phyloP scores from a whole-genome alignment of 495 filamentous ascomycete species.

The Lasiosphaeria ovina region DNA sequence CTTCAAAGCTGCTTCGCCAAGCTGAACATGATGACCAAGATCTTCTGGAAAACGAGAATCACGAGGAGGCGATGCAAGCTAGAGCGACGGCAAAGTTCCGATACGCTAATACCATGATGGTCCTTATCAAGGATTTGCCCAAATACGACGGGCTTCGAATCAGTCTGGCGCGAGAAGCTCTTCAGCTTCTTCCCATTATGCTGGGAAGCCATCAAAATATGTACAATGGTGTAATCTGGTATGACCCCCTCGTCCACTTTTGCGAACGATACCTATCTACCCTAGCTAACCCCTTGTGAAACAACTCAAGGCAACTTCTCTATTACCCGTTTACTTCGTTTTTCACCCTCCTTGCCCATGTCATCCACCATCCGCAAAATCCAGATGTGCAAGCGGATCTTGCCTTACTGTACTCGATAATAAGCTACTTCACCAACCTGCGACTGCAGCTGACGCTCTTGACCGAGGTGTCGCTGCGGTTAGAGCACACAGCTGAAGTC shows the following conservation, averaged over 20 bases:
- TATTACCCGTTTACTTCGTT: neutral
- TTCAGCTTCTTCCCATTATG: neutral
- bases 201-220: neutral
- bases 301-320: neutral
- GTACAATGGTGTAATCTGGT: conserved; percentile 1
- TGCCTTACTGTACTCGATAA: neutral
- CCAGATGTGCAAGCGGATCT: neutral
- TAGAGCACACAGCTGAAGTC: neutral
- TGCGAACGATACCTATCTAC: neutral
- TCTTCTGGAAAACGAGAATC: neutral
- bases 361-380: neutral
- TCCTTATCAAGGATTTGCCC: neutral
- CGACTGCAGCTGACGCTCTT: neutral
- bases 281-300: neutral
- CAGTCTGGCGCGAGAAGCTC: neutral
- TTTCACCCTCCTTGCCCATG: neutral
- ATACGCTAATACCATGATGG: neutral
- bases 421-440: neutral
- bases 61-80: neutral
- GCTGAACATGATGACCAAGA: neutral
- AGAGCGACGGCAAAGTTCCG: neutral
- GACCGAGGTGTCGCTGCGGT: neutral
- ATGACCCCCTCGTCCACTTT: neutral
- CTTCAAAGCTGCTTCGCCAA: neutral
- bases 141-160: neutral